Evolutionary conservation across 345 rosid genomes (phyloP), one percentile per base, ranked within the genome.

Genomic region (Populus nigra): DNA sequence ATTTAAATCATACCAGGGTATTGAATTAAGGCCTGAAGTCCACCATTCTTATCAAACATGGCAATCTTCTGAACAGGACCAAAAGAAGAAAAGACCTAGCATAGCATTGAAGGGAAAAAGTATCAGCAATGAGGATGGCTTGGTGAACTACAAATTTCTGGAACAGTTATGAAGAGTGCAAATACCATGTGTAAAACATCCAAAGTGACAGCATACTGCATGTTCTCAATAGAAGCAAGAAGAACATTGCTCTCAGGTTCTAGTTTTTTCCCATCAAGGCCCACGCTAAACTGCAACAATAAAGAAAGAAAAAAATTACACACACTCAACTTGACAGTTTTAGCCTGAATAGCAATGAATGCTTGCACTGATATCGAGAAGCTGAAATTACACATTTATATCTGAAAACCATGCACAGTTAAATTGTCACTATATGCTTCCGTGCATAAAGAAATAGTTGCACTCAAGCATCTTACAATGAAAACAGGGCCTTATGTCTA

Each of bases 231-330:
- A 53, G 99, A 96, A 82, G 99, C 99, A 15, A 91, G 99, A 82
- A 94, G 98, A 72, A 96, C 98, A 39, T 96, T 94, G 81, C 99
- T 92, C 88, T 96, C 99, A 59, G 98, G 96, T 81, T 96, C 99
- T 77, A 94, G 85, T 80, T 91, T 96, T 83, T 89, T 94, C 45
- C 99, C 99, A 86, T 96, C 99, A 78, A 90, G 71, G 78, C 98
- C 97, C 79, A 92, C 86, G 73, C 39, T 77, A 71, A 91, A 50
- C 99, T 96, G 88, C 79, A 85, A 78, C 35, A 76, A 39, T 33
- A 23, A 61, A 13, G 49, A 78, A 8, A 50, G 63, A 71, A 18
- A 33, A 33, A 53, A 11, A 43, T 43, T 43, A 43, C 61, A 22
- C 13, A 73, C 45, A 67, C 69, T 47, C 16, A 55, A 68, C 29